Base-by-base conservation (phyloP, 129 eudicot species). In the Oenanthe sinensis region DNA sequence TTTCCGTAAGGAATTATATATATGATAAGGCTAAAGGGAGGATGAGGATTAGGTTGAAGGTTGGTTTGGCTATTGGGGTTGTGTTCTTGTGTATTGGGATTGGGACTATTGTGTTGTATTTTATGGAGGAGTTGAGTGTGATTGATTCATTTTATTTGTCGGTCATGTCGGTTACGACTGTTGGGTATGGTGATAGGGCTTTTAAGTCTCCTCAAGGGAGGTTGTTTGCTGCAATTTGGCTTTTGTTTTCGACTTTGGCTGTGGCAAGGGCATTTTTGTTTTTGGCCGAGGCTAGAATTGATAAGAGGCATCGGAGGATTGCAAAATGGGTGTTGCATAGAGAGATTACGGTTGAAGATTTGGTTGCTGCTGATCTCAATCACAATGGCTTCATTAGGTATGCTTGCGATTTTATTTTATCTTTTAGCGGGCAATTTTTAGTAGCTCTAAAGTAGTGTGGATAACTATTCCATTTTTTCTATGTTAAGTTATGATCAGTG, bases 121-220 rank as follows among this genome's bases (percentile, higher is more conserved):
- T 20, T 17, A 81, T 87, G 7, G 93, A 89, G 79, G 14, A 30
- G 0, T 50, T 89, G 80, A 47, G 54, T 75, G 77, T 79, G 79
- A 67, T 89, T 48, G 93, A 89, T 81, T 81, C 89, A 8, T 39
- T 89, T 7, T 89, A 89, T 62, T 68, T 87, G 15, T 85, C 90
- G 3, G 90, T 82, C 6, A 72, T 85, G 37, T 87, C 93, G 0
- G 91, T 89, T 9, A 89, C 93, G 2, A 89, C 93, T 0, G 89
- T 89, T 71, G 93, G 93, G 2, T 89, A 89, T 78, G 93, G 93
- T 30, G 93, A 89, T 77, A 82, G 82, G 49, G 90, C 91, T 0
- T 89, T 89, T 30, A 75, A 63, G 71, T 85, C 93, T 14, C 69
- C 79, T 36, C 47, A 75, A 2, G 93, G 93, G 15, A 75, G 93